Evolutionary conservation across 257 asterid species (phyloP).

Genomic region (Ballota nigra): DNA sequence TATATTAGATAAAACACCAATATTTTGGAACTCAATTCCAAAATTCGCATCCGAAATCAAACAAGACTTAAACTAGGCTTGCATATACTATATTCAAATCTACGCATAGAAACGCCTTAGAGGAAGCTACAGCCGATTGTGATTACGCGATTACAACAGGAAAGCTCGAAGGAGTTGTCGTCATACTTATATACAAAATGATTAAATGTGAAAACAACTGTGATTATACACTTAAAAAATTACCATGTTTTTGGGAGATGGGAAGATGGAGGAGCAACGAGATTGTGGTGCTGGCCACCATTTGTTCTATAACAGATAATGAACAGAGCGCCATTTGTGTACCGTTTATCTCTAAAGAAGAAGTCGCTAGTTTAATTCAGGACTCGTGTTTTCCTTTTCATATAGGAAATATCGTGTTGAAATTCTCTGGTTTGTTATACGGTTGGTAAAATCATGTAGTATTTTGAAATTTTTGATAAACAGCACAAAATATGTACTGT

Average conservation of each 20-base stretch:
- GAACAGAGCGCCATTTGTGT: slow-evolving; percentile 14
- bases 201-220: background rate
- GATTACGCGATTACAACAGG: background rate
- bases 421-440: background rate
- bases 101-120: background rate
- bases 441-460: no score
- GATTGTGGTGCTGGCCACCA: slow-evolving; percentile 40
- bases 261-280: slow-evolving; percentile 30
- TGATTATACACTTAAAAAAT: background rate
- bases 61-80: background rate
- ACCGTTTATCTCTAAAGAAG: background rate
- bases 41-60: background rate
- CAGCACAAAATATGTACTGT: no score
- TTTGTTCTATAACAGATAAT: slow-evolving; percentile 35
- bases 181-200: background rate
- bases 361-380: slow-evolving; percentile 12
- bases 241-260: slow-evolving; percentile 8
- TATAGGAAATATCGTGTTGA: background rate
- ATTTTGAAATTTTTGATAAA: no score
- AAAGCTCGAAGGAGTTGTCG: background rate
- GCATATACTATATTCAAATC: background rate
- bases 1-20: background rate
- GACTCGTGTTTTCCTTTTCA: background rate
- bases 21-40: background rate
- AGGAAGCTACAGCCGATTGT: background rate